Evolutionary conservation across 1,139 yeast species (phyloP).

Genomic region (Yueomyces sp.): DNA sequence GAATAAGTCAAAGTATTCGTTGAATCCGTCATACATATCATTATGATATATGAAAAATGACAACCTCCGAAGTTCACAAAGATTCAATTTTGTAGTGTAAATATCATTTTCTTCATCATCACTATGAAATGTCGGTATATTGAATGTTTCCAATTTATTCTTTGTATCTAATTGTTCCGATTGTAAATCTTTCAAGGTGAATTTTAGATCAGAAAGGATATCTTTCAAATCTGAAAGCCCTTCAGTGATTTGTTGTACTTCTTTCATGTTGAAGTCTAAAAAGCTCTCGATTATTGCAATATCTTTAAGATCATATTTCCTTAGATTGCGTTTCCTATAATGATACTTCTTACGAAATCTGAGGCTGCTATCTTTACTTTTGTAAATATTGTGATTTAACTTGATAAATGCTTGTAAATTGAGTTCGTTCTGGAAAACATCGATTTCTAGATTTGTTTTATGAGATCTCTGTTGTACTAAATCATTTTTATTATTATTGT

Average conservation of each 20-base stretch:
- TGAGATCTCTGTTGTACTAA: neutral
- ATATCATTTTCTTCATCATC: neutral
- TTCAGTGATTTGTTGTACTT: slow-evolving; percentile 29
- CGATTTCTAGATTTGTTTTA: neutral
- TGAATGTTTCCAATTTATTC: too few species aligned
- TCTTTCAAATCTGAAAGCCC: slow-evolving; percentile 32
- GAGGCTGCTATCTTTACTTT: too few species aligned
- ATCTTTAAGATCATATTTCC: slow-evolving; percentile 28
- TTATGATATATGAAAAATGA: neutral
- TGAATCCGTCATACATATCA: slow-evolving; percentile 4
- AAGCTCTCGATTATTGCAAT: slow-evolving; percentile 45
- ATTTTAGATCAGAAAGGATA: slow-evolving; percentile 30
- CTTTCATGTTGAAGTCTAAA: slow-evolving; percentile 39
- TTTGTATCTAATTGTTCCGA: slow-evolving; percentile 3
- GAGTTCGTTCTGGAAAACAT: slow-evolving; percentile 3
- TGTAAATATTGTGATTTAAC: slow-evolving; percentile 4
- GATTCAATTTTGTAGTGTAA: neutral
- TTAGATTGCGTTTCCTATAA: neutral
- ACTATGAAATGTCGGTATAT: too few species aligned
- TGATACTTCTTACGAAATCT: neutral
- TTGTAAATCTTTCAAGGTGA: slow-evolving; percentile 33
- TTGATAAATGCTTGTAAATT: slow-evolving; percentile 9
- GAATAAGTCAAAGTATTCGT: slow-evolving; percentile 4
- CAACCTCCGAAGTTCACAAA: neutral
- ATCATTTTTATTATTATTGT: too few species aligned